A percentile compares a stretch with the other conserved stretches of the same genome.
Evolutionary conservation across 495 filamentous ascomycete species (phyloP).

Genomic region (Aspergillus sclerotiicarbonarius): DNA sequence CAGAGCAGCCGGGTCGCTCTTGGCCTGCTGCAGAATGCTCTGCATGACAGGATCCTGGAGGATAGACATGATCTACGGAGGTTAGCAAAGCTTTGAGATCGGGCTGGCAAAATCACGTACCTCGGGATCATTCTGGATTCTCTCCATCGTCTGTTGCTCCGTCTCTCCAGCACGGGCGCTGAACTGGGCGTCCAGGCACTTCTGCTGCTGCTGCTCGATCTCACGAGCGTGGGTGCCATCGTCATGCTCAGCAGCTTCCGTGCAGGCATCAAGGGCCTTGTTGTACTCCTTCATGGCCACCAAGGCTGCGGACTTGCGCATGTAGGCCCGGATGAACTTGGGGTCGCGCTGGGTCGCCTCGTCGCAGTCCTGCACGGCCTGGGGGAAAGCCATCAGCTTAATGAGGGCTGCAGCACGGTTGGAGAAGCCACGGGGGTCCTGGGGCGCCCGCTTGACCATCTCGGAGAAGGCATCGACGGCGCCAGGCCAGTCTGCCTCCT

Average conservation of each 20-base stretch:
- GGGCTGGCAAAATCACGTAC: constrained; percentile 49
- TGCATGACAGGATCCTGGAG: constrained; percentile 97
- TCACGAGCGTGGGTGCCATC: constrained; percentile 76
- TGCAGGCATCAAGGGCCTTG: constrained; percentile 85
- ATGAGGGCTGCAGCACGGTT: constrained; percentile 96
- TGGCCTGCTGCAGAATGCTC: constrained; percentile 92
- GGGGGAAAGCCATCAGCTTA: constrained; percentile 93
- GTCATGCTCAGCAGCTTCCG: constrained; percentile 76
- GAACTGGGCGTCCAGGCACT: constrained; percentile 90
- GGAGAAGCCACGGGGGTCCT: constrained; percentile 91
- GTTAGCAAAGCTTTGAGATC: constrained; percentile 31
- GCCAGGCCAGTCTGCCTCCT: constrained; percentile 92
- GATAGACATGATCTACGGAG: constrained; percentile 74
- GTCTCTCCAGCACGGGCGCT: constrained; percentile 87
- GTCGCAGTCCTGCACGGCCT: constrained; percentile 90
- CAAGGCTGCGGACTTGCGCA: constrained; percentile 89
- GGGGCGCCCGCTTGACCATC: constrained; percentile 93
- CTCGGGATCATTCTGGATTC: constrained; percentile 90
- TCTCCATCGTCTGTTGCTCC: constrained; percentile 91
- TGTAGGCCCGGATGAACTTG: constrained; percentile 92
- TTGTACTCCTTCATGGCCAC: constrained; percentile 97
- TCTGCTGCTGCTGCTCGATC: constrained; percentile 92
- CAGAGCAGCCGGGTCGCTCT: constrained; percentile 85
- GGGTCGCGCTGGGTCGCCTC: constrained; percentile 84
- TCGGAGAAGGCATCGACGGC: constrained; percentile 94